Conservation (phyloP, 768 basidiomycete species). For the Kwoniella dejecticola region DNA sequence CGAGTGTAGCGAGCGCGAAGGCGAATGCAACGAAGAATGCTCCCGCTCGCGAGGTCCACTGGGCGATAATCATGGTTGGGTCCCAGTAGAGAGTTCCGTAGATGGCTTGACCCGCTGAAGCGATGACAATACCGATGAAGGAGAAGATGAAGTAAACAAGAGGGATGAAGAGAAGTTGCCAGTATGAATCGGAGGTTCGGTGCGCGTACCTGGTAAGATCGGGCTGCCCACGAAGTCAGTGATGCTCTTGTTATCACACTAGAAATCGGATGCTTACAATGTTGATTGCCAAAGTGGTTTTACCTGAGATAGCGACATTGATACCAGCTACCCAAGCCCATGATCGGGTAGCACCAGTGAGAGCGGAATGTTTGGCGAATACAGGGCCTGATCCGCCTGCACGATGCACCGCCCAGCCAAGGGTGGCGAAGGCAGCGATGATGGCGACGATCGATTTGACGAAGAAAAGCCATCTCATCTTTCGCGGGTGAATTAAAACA, state of each 20-base stretch:
- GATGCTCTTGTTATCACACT: too few relatives aligned
- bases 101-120: slow-evolving; percentile 70
- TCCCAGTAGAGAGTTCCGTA: slow-evolving; percentile 73
- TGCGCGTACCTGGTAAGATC: slow-evolving; percentile 84
- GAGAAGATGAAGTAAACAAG: slow-evolving; percentile 73
- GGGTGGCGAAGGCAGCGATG: slow-evolving; percentile 67
- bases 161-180: slow-evolving; percentile 76
- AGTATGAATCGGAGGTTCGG: slow-evolving; percentile 57
- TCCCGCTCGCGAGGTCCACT: slow-evolving; percentile 81
- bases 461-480: slow-evolving; percentile 74
- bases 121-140: slow-evolving; percentile 79
- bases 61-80: slow-evolving; percentile 68
- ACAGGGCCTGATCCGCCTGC: slow-evolving; percentile 63
- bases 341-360: slow-evolving; percentile 64
- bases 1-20: slow-evolving; percentile 72
- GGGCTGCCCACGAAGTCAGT: slow-evolving; percentile 57
- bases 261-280: too few relatives aligned
- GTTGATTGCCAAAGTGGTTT: slow-evolving; percentile 58
- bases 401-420: slow-evolving; percentile 76
- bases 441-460: slow-evolving; percentile 69
- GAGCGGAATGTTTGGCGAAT: slow-evolving; percentile 60
- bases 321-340: slow-evolving; percentile 79
- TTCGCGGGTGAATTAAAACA: slow-evolving; percentile 65
- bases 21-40: slow-evolving; percentile 80
- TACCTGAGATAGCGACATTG: slow-evolving; percentile 75